Conservation (phyloP, 2,329 filamentous ascomycete species). For the Leptosphaerulina australis region DNA sequence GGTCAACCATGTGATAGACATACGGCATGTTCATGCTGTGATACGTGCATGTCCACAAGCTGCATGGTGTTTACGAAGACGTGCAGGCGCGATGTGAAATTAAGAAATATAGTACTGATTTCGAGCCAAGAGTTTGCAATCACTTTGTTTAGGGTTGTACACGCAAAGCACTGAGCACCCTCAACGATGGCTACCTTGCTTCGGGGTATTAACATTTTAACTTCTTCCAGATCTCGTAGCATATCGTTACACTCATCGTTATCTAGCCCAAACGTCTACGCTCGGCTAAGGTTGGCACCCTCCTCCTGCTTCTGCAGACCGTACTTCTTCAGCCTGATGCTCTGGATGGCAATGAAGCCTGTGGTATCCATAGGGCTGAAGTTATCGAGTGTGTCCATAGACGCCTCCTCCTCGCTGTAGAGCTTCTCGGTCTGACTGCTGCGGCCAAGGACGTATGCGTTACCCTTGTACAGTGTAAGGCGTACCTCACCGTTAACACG, state of each 20-base stretch:
- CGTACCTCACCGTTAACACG: slow-evolving; percentile 59
- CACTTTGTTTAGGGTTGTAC: no score
- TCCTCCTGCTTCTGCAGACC: slow-evolving; percentile 48
- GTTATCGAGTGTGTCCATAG: slow-evolving; percentile 73
- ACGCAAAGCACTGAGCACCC: no score
- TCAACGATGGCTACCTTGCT: no score
- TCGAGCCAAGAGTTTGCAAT: no score
- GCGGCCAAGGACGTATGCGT: slow-evolving; percentile 64
- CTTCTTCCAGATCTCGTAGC: slow-evolving; percentile 3
- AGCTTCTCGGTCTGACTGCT: slow-evolving; percentile 70
- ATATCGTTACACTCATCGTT: slow-evolving; percentile 3
- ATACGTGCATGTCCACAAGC: no score
- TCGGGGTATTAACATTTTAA: slow-evolving; percentile 13
- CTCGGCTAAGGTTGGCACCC: slow-evolving; percentile 38
- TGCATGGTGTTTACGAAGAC: no score
- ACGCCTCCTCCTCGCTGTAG: slow-evolving; percentile 68
- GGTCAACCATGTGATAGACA: no score
- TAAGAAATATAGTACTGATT: no score
- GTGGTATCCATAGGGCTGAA: slow-evolving; percentile 71
- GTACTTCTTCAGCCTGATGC: slow-evolving; percentile 60
- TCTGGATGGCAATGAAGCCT: slow-evolving; percentile 73
- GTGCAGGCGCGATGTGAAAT: no score
- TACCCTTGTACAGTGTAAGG: slow-evolving; percentile 71
- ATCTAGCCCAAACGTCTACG: slow-evolving; percentile 12
- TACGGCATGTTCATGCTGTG: no score